Evolutionary conservation across 73 alveolate genomes (phyloP), one percentile per base, ranked within the genome.

Genomic region (Urostyla sp.): DNA sequence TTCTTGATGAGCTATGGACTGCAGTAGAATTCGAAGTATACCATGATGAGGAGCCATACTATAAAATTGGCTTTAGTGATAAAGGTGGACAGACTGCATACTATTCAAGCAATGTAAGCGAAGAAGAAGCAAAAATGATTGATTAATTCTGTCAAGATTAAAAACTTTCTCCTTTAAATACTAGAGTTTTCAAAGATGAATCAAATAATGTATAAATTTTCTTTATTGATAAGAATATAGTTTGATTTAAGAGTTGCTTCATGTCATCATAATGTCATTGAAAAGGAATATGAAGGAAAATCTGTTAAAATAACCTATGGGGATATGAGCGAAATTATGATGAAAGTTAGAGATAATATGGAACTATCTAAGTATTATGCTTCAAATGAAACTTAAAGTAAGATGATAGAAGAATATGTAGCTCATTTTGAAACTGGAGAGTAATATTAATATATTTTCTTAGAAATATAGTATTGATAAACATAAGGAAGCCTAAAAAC

Each of bases 401-500:
- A 87, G 15, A 87, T 95, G 96, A 63, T 97, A n/a, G 72, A 53
- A 34, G 90, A 84, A 23, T 97, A 97, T 55, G 83, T 97, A 0
- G 83, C 90, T 27, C 98, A 94, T 73, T 97, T 97, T 74, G 57
- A 69, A 38, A 57, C 93, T 1, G 99, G 99, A 40, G 95, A 95
- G 75, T 69, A 69, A 69, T 15, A 2, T 6, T 18, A 32, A 3
- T 6, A 6, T 36, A 24, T 6, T 44, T 11, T n/a, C 10, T 20
- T 13, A 21, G 44, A 24, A 4, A 21, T 23, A 6, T 69, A 69
- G 83, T 46, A 83, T 97, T 48, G 95, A 92, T 34, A 46, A 50
- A 26, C 99, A 95, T 69, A 94, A 90, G 78, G 98, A 97, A 44
- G 60, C 97, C 30, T 96, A 95, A 86, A 95, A 95, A 88, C 82